Conservation (phyloP, 306 rosid species). For the barrel medic (Medicago truncatula) region MtrunA17r5.0-ANR NC_053048.1:2658501-2659000, state of each 20-base stretch:
- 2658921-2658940: constrained; percentile 84
- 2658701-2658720: constrained; percentile 90
- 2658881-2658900: constrained; percentile 84
- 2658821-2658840: constrained; percentile 79
- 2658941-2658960: constrained; percentile 60
- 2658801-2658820: constrained; percentile 91
- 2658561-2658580: background rate
- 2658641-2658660: background rate
- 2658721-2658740: constrained; percentile 93
- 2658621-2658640: constrained; percentile 15
- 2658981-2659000: constrained; percentile 36
- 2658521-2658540: background rate
- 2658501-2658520: background rate
- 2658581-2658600: background rate
- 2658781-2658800: constrained; percentile 78
- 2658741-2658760: constrained; percentile 81
- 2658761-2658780: constrained; percentile 58
- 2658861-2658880: constrained; percentile 79
- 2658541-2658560: background rate
- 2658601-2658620: background rate
- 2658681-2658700: constrained; percentile 93
- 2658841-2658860: constrained; percentile 94
- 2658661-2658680: constrained; percentile 60
- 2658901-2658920: constrained; percentile 94
- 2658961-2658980: constrained; percentile 26